Conservation (phyloP, 352 stramenopile genomes). For the Phytophthora brassicae region DNA sequence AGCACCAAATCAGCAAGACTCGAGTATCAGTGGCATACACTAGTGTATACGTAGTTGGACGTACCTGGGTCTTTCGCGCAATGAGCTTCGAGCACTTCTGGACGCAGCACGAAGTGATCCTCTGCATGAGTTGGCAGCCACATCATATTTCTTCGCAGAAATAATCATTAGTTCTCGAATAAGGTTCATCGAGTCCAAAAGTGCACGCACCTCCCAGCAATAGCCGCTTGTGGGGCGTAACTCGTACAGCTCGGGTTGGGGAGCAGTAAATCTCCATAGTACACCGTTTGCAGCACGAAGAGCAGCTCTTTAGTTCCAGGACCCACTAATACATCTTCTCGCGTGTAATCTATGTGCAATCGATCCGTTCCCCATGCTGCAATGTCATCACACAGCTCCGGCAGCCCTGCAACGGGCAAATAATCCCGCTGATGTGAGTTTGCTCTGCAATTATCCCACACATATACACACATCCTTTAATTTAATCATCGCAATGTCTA, state of each 20-base stretch:
- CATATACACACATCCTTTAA: neutral
- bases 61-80: slow-evolving; percentile 80
- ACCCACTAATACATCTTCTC: slow-evolving; percentile 82
- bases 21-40: neutral
- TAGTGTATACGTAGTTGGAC: neutral
- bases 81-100: slow-evolving; percentile 79
- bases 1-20: slow-evolving; percentile 3
- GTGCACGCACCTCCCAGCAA: slow-evolving; percentile 65
- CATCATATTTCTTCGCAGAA: slow-evolving; percentile 74
- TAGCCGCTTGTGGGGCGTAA: slow-evolving; percentile 84
- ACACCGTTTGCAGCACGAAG: slow-evolving; percentile 88
- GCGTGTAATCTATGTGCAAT: slow-evolving; percentile 62
- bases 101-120: slow-evolving; percentile 78
- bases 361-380: slow-evolving; percentile 61
- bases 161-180: neutral
- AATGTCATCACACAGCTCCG: slow-evolving; percentile 78
- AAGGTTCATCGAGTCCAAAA: neutral
- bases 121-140: slow-evolving; percentile 81
- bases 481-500: slow-evolving; percentile 1
- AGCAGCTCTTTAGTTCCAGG: slow-evolving; percentile 89
- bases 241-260: slow-evolving; percentile 86
- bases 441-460: slow-evolving; percentile 32
- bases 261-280: slow-evolving; percentile 84
- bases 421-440: slow-evolving; percentile 86
- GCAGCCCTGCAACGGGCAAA: slow-evolving; percentile 74